Evolutionary conservation across 2,329 filamentous ascomycete species (phyloP).

Genomic region (Aspergillus novoparasiticus): DNA sequence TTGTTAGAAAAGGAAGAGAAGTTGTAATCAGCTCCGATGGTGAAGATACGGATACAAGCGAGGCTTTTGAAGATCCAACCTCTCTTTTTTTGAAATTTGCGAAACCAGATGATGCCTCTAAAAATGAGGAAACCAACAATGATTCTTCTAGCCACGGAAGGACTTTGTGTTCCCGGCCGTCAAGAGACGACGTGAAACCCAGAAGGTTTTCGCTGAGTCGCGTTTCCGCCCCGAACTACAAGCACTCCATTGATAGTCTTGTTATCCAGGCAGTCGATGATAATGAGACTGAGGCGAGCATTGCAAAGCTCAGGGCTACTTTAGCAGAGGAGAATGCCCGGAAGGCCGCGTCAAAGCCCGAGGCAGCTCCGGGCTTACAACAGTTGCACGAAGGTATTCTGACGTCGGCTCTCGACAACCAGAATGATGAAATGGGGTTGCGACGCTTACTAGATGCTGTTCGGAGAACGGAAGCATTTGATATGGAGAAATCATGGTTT

Average conservation of each 20-base stretch:
- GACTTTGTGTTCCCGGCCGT: constrained; percentile 19
- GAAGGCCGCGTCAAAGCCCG: not conserved
- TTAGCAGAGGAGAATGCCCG: constrained; percentile 20
- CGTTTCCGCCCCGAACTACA: constrained; percentile 52
- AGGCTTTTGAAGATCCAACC: constrained; percentile 57
- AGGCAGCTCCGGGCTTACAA: constrained; percentile 1
- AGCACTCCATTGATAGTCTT: constrained; percentile 65
- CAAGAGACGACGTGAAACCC: constrained; percentile 21
- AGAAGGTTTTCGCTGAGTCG: constrained; percentile 11
- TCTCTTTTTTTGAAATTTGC: constrained; percentile 47
- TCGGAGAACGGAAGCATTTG: constrained; percentile 61
- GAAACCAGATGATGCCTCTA: constrained; percentile 13
- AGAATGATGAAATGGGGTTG: constrained; percentile 46
- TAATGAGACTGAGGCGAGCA: constrained; percentile 59
- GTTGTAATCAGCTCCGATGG: constrained; percentile 70
- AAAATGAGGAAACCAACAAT: constrained; percentile 12
- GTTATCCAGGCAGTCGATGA: constrained; percentile 62
- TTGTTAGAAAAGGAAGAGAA: constrained; percentile 58
- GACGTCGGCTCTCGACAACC: constrained; percentile 46
- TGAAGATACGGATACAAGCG: constrained; percentile 64
- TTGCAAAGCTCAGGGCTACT: constrained; percentile 41
- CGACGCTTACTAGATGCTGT: constrained; percentile 60
- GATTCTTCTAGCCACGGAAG: constrained; percentile 10
- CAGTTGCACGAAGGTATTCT: constrained; percentile 44
- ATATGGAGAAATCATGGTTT: constrained; percentile 56